Evolutionary conservation across 495 filamentous ascomycete species (phyloP).

Genomic region (Neurospora sp.): DNA sequence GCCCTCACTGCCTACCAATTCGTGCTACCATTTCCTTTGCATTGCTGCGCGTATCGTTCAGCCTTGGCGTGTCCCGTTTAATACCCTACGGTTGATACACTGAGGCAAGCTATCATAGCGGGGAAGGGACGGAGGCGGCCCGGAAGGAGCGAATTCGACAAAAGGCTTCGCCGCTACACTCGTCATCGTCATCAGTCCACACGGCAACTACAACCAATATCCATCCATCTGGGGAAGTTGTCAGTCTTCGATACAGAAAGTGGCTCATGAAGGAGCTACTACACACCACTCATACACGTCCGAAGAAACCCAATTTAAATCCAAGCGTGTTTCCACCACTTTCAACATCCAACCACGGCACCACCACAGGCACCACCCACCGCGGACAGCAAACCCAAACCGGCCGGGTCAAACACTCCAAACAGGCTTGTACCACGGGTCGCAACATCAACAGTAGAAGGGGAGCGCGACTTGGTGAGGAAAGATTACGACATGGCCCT

Average conservation of each 20-base stretch:
- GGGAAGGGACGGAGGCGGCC: neutral
- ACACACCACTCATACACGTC: slow-evolving; percentile 24
- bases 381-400: neutral
- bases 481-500: neutral
- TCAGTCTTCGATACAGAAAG: neutral
- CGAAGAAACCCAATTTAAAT: slow-evolving; percentile 20
- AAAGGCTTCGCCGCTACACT: neutral
- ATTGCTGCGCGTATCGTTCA: slow-evolving; percentile 15
- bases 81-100: slow-evolving; percentile 12
- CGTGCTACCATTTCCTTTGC: slow-evolving; percentile 11
- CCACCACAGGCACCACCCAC: neutral
- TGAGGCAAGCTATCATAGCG: neutral
- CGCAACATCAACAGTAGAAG: neutral
- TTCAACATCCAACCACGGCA: neutral
- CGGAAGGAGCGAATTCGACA: neutral
- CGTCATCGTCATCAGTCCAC: neutral
- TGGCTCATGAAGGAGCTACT: neutral
- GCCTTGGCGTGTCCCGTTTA: slow-evolving; percentile 23
- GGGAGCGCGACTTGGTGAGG: neutral
- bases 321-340: slow-evolving; percentile 16
- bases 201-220: neutral
- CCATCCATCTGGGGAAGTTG: neutral
- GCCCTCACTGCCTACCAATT: slow-evolving; percentile 5
- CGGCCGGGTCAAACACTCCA: neutral
- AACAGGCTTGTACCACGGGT: neutral